phyloP scores from a whole-genome alignment of 129 eudicot genomes.

The Silybum marianum region DNA sequence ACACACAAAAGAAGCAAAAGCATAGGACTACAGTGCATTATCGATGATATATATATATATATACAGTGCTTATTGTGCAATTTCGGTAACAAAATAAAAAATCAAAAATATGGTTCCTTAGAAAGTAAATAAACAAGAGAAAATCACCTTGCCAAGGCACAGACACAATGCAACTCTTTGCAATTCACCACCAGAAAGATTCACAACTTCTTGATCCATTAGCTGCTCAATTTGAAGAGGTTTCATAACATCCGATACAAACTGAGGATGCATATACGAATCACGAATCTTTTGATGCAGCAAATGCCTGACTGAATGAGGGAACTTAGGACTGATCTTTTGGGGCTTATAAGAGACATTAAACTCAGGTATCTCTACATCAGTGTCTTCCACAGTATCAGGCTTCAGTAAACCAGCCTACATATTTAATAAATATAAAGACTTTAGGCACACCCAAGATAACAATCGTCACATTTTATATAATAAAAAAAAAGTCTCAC shows the following conservation, averaged over 20 bases:
- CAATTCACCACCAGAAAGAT: constrained; percentile 85
- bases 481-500: constrained; percentile 33
- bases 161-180: constrained; percentile 83
- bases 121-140: neutral
- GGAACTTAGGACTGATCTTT: constrained; percentile 80
- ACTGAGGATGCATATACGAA: constrained; percentile 85
- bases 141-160: constrained; percentile 85
- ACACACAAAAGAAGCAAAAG: neutral
- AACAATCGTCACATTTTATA: neutral
- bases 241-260: constrained; percentile 88
- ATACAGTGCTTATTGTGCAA: neutral
- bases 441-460: neutral
- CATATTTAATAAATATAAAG: neutral
- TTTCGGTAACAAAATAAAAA: neutral
- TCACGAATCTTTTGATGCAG: constrained; percentile 74
- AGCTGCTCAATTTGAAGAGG: constrained; percentile 86
- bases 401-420: constrained; percentile 91
- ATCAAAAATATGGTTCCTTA: neutral
- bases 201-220: constrained; percentile 83
- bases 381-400: constrained; percentile 71
- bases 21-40: neutral
- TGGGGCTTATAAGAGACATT: constrained; percentile 90
- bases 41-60: neutral
- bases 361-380: constrained; percentile 79
- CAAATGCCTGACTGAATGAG: constrained; percentile 60